These are phyloP conservation scores for Colletotrichum sp. DNA, from an alignment of 2,329 filamentous ascomycete species.

Conservation along the genomic window DNA sequence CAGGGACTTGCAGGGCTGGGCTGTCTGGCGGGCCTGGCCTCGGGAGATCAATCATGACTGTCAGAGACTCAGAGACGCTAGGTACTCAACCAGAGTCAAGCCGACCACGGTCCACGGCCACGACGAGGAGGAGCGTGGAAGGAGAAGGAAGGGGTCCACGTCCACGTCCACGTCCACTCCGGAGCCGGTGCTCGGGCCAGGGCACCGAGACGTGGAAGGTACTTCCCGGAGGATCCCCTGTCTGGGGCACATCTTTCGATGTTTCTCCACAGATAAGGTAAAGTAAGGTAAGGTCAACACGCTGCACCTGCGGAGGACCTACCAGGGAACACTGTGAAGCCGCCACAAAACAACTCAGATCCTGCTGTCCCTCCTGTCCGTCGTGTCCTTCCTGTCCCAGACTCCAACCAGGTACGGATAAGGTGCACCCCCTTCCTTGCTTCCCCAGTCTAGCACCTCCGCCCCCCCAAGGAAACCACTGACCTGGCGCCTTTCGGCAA, in stretches of 20 bases:
- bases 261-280: slow-evolving; percentile 21
- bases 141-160: neutral
- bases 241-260: slow-evolving; percentile 15
- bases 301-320: no score
- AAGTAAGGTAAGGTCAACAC: neutral
- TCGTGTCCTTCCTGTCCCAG: no score
- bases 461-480: no score
- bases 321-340: no score
- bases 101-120: neutral
- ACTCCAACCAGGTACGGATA: no score
- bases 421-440: no score
- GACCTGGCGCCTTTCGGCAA: neutral
- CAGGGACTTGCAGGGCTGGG: neutral
- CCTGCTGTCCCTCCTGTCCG: no score
- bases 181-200: neutral
- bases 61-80: neutral
- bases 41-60: neutral
- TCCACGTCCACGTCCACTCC: neutral
- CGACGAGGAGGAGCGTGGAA: neutral
- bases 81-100: neutral
- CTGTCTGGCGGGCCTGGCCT: no score
- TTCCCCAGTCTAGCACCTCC: no score
- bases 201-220: neutral
- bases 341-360: no score
- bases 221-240: neutral